A percentile compares a stretch with the other conserved stretches of the same genome.
Evolutionary conservation across 352 stramenopile species (phyloP).

Genomic region (Thraustochytrium sp.): DNA sequence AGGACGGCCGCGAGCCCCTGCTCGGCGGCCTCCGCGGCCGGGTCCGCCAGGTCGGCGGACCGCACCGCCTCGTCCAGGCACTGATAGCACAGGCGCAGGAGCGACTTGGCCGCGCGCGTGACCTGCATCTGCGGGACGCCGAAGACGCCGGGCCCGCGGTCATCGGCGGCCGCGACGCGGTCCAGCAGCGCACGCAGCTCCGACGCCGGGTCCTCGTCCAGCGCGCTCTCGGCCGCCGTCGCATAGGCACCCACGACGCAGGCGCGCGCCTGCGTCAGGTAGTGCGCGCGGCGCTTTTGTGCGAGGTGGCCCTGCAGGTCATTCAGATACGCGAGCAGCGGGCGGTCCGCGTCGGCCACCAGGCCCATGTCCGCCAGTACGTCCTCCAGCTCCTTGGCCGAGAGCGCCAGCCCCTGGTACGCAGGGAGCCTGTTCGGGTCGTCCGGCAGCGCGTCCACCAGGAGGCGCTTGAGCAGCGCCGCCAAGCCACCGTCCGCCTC

Average conservation of each 20-base stretch:
- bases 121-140: neutral
- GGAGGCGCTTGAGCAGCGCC: neutral
- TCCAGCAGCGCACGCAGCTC: neutral
- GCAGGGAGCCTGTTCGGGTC: neutral
- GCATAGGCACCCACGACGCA: neutral
- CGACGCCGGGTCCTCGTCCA: neutral
- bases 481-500: neutral
- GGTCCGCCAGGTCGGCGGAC: neutral
- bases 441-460: constrained; percentile 6
- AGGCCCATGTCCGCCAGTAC: neutral
- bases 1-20: neutral
- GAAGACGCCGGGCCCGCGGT: neutral
- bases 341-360: neutral
- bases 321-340: neutral
- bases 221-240: neutral
- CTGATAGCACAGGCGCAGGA: neutral
- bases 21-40: neutral
- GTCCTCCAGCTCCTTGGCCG: neutral
- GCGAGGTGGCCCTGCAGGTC: neutral
- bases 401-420: neutral
- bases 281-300: neutral
- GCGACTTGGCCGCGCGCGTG: neutral
- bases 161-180: neutral
- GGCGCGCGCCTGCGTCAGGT: neutral
- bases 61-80: constrained; percentile 8